Base-by-base conservation (phyloP, 2,329 filamentous ascomycete species). In the Penicillium sp. region DNA sequence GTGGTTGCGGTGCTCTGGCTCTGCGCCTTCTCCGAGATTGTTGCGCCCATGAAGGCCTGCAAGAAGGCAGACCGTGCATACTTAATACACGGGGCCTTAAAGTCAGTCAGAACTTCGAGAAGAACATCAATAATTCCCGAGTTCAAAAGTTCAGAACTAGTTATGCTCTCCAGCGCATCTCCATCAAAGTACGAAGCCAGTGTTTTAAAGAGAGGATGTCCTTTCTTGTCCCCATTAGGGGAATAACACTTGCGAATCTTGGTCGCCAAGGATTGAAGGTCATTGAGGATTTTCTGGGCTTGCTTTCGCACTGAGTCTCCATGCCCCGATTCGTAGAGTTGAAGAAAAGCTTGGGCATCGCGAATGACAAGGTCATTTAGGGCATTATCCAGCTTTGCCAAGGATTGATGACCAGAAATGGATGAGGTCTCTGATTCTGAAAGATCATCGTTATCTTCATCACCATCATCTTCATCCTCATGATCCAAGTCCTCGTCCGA, bases 61-160 rank as follows among this genome's bases (percentile, higher is more conserved):
- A 98, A 80, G 72, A 99, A 98, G 16, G 90, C 87, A 3, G 90
- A 86, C 63, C 92, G 88, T 43, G 93, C 91, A 58, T 88, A 66
- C 16, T 70, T 72, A 59, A 70, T 70, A 22, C 63, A 65, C 11
- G 65, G 46, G 5, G 63, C 65, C 43, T 63, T 59, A 0, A 86
- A 80, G 58, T 90, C 88, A 66, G 87, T 90, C 70, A 99, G 92
- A 10, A 96, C 84, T 31, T 90, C 85, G 44, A 98, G 83, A 2
- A 99, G 80, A 10, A 91, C 87, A 45, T 90, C 86, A 11, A 99
- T 93, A 54, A 99, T 86, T 19, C 92, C 91, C 1, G 95, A 98
- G 29, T 90, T 91, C 52, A 98, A 84, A 31, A 99, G 80, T 72
- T 99, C 95, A 48, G 93, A 93, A 74, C 95, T 99, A 0, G 95